Base-by-base conservation (phyloP, 164 flowering plant genomes). In the Umbilicus rupestris region DNA sequence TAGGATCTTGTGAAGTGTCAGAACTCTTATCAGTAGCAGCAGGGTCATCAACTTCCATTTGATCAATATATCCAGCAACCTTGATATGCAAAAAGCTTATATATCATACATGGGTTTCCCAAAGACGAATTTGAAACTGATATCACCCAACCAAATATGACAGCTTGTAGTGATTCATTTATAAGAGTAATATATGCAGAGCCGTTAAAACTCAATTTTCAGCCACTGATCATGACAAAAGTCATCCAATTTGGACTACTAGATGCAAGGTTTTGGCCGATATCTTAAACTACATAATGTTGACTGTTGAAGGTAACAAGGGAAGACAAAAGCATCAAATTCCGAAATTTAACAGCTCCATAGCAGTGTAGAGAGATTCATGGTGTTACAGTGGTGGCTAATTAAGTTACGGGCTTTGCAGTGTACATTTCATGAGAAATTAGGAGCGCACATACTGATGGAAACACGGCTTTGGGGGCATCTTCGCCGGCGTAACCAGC, bases 401-500 rank as follows among this genome's bases (percentile, higher is more conserved):
- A 63, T n/a, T n/a, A 37, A 28, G 7, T 2, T 10, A 2, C 19
- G 7, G 24, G 14, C 64, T 24, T 62, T 31, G 14, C 57, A 50
- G 22, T 50, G 41, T 0, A 20, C 42, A 47, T 19, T n/a, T 26
- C 17, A 12, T 6, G 5, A 42, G 17, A 20, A 19, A 16, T 0
- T 15, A 14, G 47, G 24, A 1, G 6, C 37, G 20, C 16, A 74
- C 87, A 79, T 74, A 94, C 98, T 20, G 98, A 91, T 8, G 99
- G 97, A 42, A 94, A 94, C 5, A 94, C 99, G 16, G 99, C 97
- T 74, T 94, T 94, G 35, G 99, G 99, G 68, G 96, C 96, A 84
- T 94, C 99, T 81, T 94, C 99, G 37, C 99, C 99, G 39, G 99
- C 99, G 68, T 94, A 94, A 28, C 99, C 99, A 73, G 97, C 99